Evolutionary conservation across 345 rosid species (phyloP), one percentile per base, ranked within the genome.

Genomic region (Viola odorata): DNA sequence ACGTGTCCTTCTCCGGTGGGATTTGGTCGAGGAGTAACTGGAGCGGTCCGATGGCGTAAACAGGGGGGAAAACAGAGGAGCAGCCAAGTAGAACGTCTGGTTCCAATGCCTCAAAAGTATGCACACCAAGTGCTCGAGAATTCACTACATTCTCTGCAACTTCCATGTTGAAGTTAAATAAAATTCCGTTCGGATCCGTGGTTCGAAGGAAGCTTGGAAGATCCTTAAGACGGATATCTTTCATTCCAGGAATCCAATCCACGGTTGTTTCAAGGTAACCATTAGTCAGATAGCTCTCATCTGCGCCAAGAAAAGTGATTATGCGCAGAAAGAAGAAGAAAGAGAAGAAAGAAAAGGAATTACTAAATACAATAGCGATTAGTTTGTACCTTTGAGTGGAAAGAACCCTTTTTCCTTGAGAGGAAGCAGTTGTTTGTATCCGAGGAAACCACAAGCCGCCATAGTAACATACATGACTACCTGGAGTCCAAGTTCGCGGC

Each of bases 11-110:
- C 5, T 48, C 32, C 2, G 32, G 32, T 23, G 32, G 45, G 13
- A 37, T 37, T 12, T 60, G 42, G 0, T 48, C 64, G 7, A 49
- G n/a, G 8, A 37, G 14, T n/a, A 60, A 60, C 13, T 60, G 42
- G 38, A 60, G 54, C n/a, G 64, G 64, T 14, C 64, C 64, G 6
- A 60, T 12, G 7, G 64, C 8, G 42, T 60, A 60, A 15, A 60
- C 48, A 0, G 64, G 54, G n/a, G 64, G 64, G 39, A 60, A 60
- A 39, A 60, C 37, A 37, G 41, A 4, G 6, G 54, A 60, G 37
- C 47, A 54, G 36, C 44, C 54, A 10, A 12, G 45, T 32, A 60
- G 38, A 48, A 47, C 54, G n/a, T 60, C 36, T 7, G 13, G 36
- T 13, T 60, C 45, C 4, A 60, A 48, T 6, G 14, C 53, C 8